These are phyloP conservation scores for Liriodendron chinense DNA, from an alignment of 164 flowering plant species.

Conservation along the genomic window DNA sequence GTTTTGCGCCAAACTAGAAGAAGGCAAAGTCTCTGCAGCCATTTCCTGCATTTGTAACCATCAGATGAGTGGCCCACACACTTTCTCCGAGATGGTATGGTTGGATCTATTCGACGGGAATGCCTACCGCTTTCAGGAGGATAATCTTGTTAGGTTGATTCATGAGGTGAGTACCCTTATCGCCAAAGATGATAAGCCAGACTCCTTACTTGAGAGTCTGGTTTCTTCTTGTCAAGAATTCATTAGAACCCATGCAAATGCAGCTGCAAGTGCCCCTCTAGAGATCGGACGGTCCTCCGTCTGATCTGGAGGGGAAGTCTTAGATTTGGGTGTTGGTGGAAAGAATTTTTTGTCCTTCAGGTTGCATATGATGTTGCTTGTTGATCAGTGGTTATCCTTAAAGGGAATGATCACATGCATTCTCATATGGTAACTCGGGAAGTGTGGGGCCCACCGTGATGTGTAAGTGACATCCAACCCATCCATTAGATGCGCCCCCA, in stretches of 20 bases:
- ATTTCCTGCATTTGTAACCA: constrained; percentile 37
- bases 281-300: neutral
- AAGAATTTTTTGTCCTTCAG: neutral
- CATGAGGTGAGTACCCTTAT: constrained; percentile 28
- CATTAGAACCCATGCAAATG: neutral
- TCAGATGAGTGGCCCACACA: constrained; percentile 21
- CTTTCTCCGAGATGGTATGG: constrained; percentile 61
- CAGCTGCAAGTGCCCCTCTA: neutral
- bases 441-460: neutral
- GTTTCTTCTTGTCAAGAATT: constrained; percentile 46
- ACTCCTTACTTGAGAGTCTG: constrained; percentile 38
- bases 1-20: constrained; percentile 57
- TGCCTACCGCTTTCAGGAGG: constrained; percentile 33
- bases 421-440: too few species aligned
- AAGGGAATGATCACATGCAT: neutral
- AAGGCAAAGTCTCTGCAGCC: constrained; percentile 45
- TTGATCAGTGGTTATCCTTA: neutral
- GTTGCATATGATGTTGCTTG: neutral
- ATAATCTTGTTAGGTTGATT: constrained; percentile 36
- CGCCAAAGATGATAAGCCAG: constrained; percentile 25
- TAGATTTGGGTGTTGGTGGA: neutral
- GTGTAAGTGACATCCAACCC: neutral
- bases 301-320: neutral
- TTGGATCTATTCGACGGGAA: constrained; percentile 45
- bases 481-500: neutral